A percentile compares a stretch with the other conserved stretches of the same genome.
These are phyloP conservation scores for Auricularia sp. DNA, from an alignment of 768 basidiomycete species.

Conservation along the genomic window DNA sequence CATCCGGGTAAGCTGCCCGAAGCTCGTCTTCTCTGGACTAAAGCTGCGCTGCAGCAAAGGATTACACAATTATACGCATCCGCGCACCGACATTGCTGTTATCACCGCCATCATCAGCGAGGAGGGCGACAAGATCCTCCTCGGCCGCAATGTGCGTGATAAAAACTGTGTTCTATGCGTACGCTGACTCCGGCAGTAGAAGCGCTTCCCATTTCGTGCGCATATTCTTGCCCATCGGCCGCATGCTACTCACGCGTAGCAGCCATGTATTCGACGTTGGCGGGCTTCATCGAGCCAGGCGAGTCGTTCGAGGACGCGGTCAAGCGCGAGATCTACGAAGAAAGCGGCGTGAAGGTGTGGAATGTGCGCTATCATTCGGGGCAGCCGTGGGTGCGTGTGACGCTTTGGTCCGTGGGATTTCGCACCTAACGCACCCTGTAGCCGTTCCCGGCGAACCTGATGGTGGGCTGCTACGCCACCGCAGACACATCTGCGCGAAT, in stretches of 20 bases:
- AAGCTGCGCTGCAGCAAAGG: conserved; percentile 46
- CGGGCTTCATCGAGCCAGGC: conserved; percentile 91
- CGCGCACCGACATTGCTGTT: conserved; percentile 79
- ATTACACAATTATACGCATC: conserved; percentile 77
- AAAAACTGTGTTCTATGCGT: neutral
- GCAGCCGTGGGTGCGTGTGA: conserved; percentile 67
- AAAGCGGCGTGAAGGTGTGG: conserved; percentile 83
- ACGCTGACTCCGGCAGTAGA: conserved; percentile 9
- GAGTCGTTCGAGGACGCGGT: conserved; percentile 95
- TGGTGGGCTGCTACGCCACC: conserved; percentile 82
- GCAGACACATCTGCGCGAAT: conserved; percentile 68
- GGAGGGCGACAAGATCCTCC: conserved; percentile 69
- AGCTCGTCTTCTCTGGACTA: neutral
- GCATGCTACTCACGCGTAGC: neutral
- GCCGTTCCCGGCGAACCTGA: conserved; percentile 86
- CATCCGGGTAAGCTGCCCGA: conserved; percentile 46
- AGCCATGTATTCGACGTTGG: conserved; percentile 75
- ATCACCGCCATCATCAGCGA: conserved; percentile 84
- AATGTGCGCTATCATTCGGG: conserved; percentile 76
- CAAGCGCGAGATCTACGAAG: conserved; percentile 88
- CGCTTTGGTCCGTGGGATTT: neutral
- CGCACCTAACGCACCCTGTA: conserved; percentile 20
- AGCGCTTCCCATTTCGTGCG: conserved; percentile 26
- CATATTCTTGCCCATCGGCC: neutral
- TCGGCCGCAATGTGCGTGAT: conserved; percentile 69